Percentiles rank a stretch among this genome's conserved stretches.
Evolutionary conservation across 2,329 filamentous ascomycete species (phyloP).

Genomic region (Chaetomiaceae sp.): DNA sequence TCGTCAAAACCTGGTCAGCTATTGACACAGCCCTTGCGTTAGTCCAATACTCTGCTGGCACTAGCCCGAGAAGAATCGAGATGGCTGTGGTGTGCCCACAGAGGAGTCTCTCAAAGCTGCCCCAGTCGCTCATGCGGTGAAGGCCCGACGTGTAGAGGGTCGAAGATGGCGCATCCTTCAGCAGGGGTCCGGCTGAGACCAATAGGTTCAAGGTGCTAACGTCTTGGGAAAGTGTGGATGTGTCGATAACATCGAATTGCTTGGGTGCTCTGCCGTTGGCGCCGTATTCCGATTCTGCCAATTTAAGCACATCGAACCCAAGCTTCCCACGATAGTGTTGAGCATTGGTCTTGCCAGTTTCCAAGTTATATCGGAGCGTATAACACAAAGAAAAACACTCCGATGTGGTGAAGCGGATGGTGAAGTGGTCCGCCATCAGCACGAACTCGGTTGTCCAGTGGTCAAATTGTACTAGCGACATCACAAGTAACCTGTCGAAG

Average conservation of each 20-base stretch:
- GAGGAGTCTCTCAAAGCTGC: slow-evolving; percentile 36
- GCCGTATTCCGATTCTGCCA: slow-evolving; percentile 43
- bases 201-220: slow-evolving; percentile 44
- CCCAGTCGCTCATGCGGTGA: neutral
- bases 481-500: slow-evolving; percentile 25
- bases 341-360: slow-evolving; percentile 31
- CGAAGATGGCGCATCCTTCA: slow-evolving; percentile 41
- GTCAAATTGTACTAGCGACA: slow-evolving; percentile 43
- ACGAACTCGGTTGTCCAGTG: slow-evolving; percentile 44
- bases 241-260: slow-evolving; percentile 55
- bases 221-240: slow-evolving; percentile 43
- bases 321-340: slow-evolving; percentile 42
- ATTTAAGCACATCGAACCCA: slow-evolving; percentile 36
- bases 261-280: slow-evolving; percentile 33
- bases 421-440: slow-evolving; percentile 30
- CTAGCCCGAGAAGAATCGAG: slow-evolving; percentile 48
- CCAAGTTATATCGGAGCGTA: slow-evolving; percentile 42
- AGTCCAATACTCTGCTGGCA: slow-evolving; percentile 47
- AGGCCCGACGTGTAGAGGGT: slow-evolving; percentile 44
- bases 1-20: slow-evolving; percentile 38
- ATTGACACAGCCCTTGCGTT: slow-evolving; percentile 41
- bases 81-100: slow-evolving; percentile 44
- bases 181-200: slow-evolving; percentile 43
- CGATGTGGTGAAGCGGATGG: slow-evolving; percentile 43
- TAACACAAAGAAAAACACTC: slow-evolving; percentile 52